Evolutionary conservation across 2,329 filamentous ascomycete species (phyloP), one percentile per base, ranked within the genome.

Genomic region (Pyrenophora teres): DNA sequence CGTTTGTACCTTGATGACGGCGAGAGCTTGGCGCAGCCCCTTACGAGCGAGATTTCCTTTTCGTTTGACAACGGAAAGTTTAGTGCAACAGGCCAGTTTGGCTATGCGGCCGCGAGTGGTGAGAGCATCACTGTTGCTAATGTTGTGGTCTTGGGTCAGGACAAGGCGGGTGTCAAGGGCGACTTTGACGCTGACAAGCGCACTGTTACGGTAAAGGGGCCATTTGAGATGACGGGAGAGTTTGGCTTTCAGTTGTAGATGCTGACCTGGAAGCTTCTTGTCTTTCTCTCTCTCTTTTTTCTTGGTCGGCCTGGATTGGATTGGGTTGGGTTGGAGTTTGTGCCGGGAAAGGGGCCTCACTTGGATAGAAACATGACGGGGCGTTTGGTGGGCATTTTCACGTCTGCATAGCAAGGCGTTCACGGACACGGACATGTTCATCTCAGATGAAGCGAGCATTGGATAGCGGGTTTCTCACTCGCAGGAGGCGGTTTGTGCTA

Each of bases 1-100:
- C 77, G 79, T 44, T 76, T 94, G 50, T 94, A 92, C 69, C 75
- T 94, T 4, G 90, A 94, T 60, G 90, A 95, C 54, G 90, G 90
- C 7, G 84, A 86, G 52, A 85, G 81, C 21, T 62, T 92, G 42
- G 75, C 82, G 52, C 88, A 89, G 71, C 56, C 74, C 2, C 69
- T 63, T 1, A 83, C 79, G n/a, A 83, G 80, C 6, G 75, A 83
- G 48, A 78, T 92, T 45, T 71, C 75, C 12, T 89, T 92, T 60
- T 62, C 68, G 7, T 92, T 84, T 66, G 74, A 78, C 39, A 68
- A 78, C 2, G 81, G 82, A 30, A 73, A 74, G 49, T 77, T 89
- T 19, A 73, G 60, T 0, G 72, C 80, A 31, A 75, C 72, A 2
- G 86, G 86, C 0, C 69, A 63, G 2, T 88, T 87, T 64, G 81